Base-by-base conservation (phyloP, 2,329 filamentous ascomycete species). In the Pseudogymnoascus sp. region DNA sequence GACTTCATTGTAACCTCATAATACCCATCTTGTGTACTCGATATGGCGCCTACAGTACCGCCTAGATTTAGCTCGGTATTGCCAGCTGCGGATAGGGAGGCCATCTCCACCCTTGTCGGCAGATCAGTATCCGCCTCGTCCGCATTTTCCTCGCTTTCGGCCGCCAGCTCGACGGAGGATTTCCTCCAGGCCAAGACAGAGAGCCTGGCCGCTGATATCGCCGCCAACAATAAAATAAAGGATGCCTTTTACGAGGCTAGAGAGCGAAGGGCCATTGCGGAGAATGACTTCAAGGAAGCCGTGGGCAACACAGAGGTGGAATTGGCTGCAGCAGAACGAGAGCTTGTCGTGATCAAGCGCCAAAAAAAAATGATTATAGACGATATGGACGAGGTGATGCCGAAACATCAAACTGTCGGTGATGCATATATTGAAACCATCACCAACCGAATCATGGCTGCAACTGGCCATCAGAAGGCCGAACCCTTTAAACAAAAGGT, bases 161-260 rank as follows among this genome's bases (percentile, higher is more conserved):
- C 63, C 23, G 36, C 63, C 34, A 64, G 40, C 14, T 64, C 63
- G 28, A 56, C 40, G 7, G 11, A 21, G 23, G 63, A 64, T 62
- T 64, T 64, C 36, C 49, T 64, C 23, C 59, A 64, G 56, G 59
- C 59, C 12, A 64, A 64, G 42, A 62, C 46, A 12, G 63, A 64
- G 43, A 62, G 60, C 42, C 31, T 62, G 1, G 14, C n/a, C 12
- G 59, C 59, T 16, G 60, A 64, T 62, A 42, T 64, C 11, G 63
- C 59, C 4, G 25, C 34, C 4, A 59, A 43, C 40, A 23, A 18
- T 36, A 43, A 62, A 34, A 34, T 64, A 7, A 61, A 28, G 43
- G 28, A 28, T 7, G 40, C 25, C 42, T 59, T 64, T 34, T 5
- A 59, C 37, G 36, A 42, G 16, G 63, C 59, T 7, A 64, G 23